These are phyloP conservation scores for Gryganskiella cystojenkinii DNA, from an alignment of 192 early-diverging fungal species.

Conservation along the genomic window DNA sequence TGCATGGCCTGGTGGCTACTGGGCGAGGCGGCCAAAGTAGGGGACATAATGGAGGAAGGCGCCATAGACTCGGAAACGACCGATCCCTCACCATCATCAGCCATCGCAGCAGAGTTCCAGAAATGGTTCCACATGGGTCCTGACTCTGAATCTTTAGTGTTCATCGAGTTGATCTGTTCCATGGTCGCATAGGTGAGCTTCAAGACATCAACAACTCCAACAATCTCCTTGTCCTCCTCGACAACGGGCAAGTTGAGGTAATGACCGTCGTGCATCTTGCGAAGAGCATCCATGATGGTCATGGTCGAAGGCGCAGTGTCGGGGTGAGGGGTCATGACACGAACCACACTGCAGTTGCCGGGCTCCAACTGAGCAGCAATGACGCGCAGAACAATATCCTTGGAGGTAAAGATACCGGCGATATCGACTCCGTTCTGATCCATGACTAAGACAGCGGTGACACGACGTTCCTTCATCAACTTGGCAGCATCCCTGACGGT, in stretches of 20 bases:
- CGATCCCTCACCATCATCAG: conserved; percentile 74
- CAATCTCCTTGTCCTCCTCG: conserved; percentile 71
- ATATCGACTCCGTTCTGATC: conserved; percentile 71
- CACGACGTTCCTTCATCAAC: conserved; percentile 77
- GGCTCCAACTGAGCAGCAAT: conserved; percentile 91
- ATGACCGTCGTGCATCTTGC: conserved; percentile 89
- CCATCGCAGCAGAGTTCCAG: conserved; percentile 74
- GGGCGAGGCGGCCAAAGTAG: conserved; percentile 56
- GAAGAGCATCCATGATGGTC: conserved; percentile 84
- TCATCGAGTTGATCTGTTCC: conserved; percentile 81
- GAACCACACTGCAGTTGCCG: conserved; percentile 89
- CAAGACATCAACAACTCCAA: conserved; percentile 87
- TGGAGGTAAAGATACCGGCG: conserved; percentile 94
- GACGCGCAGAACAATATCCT: conserved; percentile 86
- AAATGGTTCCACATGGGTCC: conserved; percentile 84
- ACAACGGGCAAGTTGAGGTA: conserved; percentile 88
- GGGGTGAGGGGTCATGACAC: conserved; percentile 96
- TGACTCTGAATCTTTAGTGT: conserved; percentile 62
- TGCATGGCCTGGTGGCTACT: conserved; percentile 54
- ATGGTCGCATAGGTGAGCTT: conserved; percentile 85
- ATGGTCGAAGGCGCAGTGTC: conserved; percentile 78
- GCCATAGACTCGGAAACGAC: conserved; percentile 69
- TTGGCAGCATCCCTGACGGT: conserved; percentile 79
- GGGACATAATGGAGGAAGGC: conserved; percentile 53
- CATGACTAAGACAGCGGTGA: conserved; percentile 81